Base-by-base conservation (phyloP, 192 early-diverging fungal genomes). In the Coemansia sp. region DNA sequence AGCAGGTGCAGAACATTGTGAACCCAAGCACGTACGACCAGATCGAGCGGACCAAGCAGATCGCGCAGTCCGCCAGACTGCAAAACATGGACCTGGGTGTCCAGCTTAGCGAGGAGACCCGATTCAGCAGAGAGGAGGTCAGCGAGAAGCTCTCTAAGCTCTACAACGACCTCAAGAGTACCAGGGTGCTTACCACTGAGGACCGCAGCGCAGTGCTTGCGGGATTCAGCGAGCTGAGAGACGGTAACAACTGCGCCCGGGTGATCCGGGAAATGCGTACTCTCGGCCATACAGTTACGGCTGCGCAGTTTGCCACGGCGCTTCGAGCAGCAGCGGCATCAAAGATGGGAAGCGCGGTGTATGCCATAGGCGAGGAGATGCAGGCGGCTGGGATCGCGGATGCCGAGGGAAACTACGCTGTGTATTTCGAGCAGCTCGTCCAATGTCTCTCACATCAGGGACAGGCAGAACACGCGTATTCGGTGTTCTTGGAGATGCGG, bases 251-350 rank as follows among this genome's bases (percentile, higher is more conserved):
- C 1, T 59, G 77, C 49, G 35, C 68, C 6, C 3, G 9, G 11
- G 71, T 74, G 32, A 64, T 80, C 48, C 64, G 54, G n/a, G 58
- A 52, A 6, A 80, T 74, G 77, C 64, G 71, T 9, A 5, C 8
- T 24, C 18, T 32, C 3, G 62, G 61, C 0, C 16, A 48, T 4
- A 18, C 6, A 18, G 53, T 55, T 0, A 32, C 51, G 0, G 24
- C 8, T 4, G 50, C 68, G 51, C 77, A 80, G 64, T 70, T 61
- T 34, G 23, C 55, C 13, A 65, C 63, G 61, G 77, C 67, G 29
- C 50, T 74, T 52, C 48, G 46, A 35, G 39, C 45, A 25, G 65
- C 71, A 9, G 42, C 45, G 13, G 23, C 22, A 11, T 35, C 19
- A 54, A 20, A 3, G 20, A 1, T 29, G 6, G 14, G 55, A 22